Conservation (phyloP, 805 yeast genomes). For the Starmerella bacillaris region DNA sequence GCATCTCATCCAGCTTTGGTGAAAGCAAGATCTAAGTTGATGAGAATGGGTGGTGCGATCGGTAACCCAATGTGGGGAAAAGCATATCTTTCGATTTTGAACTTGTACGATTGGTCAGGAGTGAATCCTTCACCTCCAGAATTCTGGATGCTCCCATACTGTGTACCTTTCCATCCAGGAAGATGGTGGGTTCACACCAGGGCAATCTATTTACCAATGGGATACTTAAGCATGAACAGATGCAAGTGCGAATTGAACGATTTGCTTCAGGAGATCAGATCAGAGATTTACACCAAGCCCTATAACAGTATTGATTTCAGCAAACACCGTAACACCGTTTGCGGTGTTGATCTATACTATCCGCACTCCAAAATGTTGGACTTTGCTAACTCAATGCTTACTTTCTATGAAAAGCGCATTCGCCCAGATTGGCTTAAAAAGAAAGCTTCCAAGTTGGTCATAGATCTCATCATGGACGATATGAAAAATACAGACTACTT, state of each 20-base stretch:
- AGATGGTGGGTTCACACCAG: slow-evolving; percentile 99
- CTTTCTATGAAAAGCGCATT: slow-evolving; percentile 46
- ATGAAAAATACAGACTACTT: slow-evolving; percentile 58
- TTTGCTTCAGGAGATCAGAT: slow-evolving; percentile 44
- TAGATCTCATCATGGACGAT: slow-evolving; percentile 55
- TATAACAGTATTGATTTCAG: slow-evolving; percentile 52
- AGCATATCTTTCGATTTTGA: slow-evolving; percentile 66
- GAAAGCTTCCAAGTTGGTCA: slow-evolving; percentile 34
- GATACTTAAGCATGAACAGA: slow-evolving; percentile 50
- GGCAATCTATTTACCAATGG: slow-evolving; percentile 73
- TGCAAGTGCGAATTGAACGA: slow-evolving; percentile 44
- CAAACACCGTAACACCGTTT: slow-evolving; percentile 60
- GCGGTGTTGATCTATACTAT: slow-evolving; percentile 82
- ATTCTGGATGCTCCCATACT: slow-evolving; percentile 70
- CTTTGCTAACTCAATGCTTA: slow-evolving; percentile 39
- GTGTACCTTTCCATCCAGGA: slow-evolving; percentile 75
- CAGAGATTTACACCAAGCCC: slow-evolving; percentile 56
- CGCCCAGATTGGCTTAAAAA: slow-evolving; percentile 60
- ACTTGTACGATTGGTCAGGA: slow-evolving; percentile 84
- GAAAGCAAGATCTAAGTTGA: slow-evolving; percentile 56
- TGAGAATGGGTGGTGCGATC: slow-evolving; percentile 69
- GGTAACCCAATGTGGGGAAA: slow-evolving; percentile 97
- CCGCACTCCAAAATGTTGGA: slow-evolving; percentile 67
- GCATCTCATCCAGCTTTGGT: slow-evolving; percentile 58
- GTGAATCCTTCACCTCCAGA: slow-evolving; percentile 98